Evolutionary conservation across 2,329 filamentous ascomycete species (phyloP).

Genomic region (Pyricularia sp.): DNA sequence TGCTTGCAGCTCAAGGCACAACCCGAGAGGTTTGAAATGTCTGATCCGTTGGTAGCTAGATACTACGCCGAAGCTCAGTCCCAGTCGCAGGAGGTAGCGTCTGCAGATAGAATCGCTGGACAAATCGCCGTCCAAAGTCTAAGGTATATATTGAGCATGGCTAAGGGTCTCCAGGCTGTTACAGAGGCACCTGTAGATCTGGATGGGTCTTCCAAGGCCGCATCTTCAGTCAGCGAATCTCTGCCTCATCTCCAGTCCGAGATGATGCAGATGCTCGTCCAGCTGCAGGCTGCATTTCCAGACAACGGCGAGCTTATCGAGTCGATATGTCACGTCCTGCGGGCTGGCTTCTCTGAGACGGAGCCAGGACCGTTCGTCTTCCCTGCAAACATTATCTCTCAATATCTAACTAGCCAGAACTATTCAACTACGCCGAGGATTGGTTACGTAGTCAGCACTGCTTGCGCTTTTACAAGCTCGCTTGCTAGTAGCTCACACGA

Average conservation of each 20-base stretch:
- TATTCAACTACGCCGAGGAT: constrained; percentile 47
- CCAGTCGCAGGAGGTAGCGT: constrained; percentile 9
- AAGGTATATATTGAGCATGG: constrained; percentile 56
- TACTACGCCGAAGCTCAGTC: constrained; percentile 8
- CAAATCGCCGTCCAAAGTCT: constrained; percentile 44
- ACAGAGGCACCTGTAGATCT: constrained; percentile 55
- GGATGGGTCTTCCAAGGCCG: constrained; percentile 25
- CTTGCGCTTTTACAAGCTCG: constrained; percentile 55
- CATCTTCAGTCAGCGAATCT: constrained; percentile 3
- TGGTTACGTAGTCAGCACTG: constrained; percentile 56
- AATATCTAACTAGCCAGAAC: constrained; percentile 48
- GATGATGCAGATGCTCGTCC: constrained; percentile 33
- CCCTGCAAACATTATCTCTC: constrained; percentile 48
- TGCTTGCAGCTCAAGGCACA: constrained; percentile 22
- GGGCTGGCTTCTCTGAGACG: constrained; percentile 62
- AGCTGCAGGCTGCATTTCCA: constrained; percentile 39
- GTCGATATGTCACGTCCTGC: constrained; percentile 56
- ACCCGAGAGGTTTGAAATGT: constrained; percentile 13
- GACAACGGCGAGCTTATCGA: constrained; percentile 56
- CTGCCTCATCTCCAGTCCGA: constrained; percentile 27
- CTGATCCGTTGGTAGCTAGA: constrained; percentile 5
- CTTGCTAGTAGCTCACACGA: constrained; percentile 30
- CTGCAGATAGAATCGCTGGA: constrained; percentile 29
- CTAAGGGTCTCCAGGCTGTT: constrained; percentile 57
- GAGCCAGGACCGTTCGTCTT: constrained; percentile 68